Percentiles rank a stretch among this genome's conserved stretches.
These are phyloP conservation scores for Dicorynia guianensis DNA, from an alignment of 306 rosid species.

Conservation along the genomic window DNA sequence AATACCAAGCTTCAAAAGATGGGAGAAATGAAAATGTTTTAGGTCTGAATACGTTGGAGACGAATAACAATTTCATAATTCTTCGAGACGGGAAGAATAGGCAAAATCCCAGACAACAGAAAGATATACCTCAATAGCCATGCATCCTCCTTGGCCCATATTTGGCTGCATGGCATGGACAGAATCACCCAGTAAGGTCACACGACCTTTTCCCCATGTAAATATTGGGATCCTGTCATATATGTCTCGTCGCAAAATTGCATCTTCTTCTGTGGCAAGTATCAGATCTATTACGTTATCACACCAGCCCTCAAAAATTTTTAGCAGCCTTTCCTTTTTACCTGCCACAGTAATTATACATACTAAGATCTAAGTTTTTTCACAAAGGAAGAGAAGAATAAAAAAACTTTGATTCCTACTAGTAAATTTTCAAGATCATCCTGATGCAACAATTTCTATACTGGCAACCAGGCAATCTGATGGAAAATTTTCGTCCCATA, in stretches of 20 bases:
- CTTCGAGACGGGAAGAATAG: conserved; percentile 4
- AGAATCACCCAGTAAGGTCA: conserved; percentile 85
- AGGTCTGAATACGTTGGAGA: too few species aligned
- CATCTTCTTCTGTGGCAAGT: conserved; percentile 84
- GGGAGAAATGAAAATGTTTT: neutral
- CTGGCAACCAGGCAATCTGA: neutral
- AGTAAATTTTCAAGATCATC: neutral
- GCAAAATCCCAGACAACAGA: neutral
- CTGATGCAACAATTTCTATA: conserved; percentile 1
- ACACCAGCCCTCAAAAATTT: conserved; percentile 92
- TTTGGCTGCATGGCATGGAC: conserved; percentile 93
- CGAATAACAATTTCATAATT: conserved; percentile 13
- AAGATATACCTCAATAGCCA: conserved; percentile 80
- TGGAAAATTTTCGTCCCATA: neutral
- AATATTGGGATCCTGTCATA: conserved; percentile 71
- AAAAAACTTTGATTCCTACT: neutral
- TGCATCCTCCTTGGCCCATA: conserved; percentile 90
- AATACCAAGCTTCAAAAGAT: neutral
- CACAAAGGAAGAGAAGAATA: conserved; percentile 43
- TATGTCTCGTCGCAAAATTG: conserved; percentile 90
- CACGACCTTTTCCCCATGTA: conserved; percentile 80
- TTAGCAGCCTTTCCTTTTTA: conserved; percentile 76
- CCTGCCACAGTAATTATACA: conserved; percentile 52
- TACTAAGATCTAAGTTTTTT: conserved; percentile 24
- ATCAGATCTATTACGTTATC: conserved; percentile 86